Base-by-base conservation (phyloP, 2,329 filamentous ascomycete genomes). In the Hypoxylon rubiginosum region DNA sequence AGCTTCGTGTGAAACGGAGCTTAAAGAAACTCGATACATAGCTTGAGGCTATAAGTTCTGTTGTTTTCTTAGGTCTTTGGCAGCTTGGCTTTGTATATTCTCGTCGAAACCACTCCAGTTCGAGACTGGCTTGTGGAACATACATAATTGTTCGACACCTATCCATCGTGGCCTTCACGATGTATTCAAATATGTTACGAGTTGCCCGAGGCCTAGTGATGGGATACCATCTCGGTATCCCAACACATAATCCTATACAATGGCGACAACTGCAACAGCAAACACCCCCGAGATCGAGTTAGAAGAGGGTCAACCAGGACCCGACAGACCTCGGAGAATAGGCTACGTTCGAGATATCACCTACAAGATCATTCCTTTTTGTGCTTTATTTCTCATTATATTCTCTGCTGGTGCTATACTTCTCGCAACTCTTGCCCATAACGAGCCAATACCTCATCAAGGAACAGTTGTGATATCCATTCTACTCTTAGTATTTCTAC, bases 361-460 rank as follows among this genome's bases (percentile, higher is more conserved):
- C 7, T 72, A 64, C 28, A 72, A 69, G 48, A 34, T 73, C 6
- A 71, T 77, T 11, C 75, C 74, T n/a, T 63, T 69, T 30, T 72
- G 62, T 19, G 28, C 53, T 39, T 49, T 64, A 10, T 32, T 64
- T 49, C 69, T 77, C 13, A 59, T 74, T 19, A 19, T 72, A 28
- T 71, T 77, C 60, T 72, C 72, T 9, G 49, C 66, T 3, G 73
- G 74, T 13, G 71, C 45, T 9, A 64, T 74, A 39, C 58, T 77
- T 34, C 58, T 64, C 15, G 62, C 66, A 26, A 72, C 73, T 17
- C 28, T 76, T 13, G 39, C 48, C 21, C 67, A 61, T 50, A 19
- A 69, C 45, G 60, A 70, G 43, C 72, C 72, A 7, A 8, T 73
- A 30, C 73, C 72, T 8, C 62, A 49, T 7, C 32, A 72, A 28